These are phyloP conservation scores for Mortierella polycephala DNA, from an alignment of 371 early-diverging fungal species.

Conservation along the genomic window DNA sequence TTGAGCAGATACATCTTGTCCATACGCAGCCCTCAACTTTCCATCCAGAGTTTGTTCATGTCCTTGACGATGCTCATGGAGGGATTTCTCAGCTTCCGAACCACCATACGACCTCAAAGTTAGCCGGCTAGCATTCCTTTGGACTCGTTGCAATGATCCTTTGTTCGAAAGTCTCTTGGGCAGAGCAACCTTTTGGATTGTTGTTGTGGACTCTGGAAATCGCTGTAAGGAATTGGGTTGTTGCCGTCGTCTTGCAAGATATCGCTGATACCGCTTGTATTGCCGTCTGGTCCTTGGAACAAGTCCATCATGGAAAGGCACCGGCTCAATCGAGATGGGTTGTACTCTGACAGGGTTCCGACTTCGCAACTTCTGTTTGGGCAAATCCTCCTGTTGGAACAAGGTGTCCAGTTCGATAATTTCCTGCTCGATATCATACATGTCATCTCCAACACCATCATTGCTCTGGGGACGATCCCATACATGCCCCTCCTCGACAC, in stretches of 20 bases:
- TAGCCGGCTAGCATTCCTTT: too few species aligned
- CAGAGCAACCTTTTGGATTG: too few species aligned
- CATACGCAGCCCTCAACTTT: too few species aligned
- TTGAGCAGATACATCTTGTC: background rate
- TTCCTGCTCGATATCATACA: background rate
- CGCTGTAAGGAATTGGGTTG: background rate
- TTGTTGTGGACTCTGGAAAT: too few species aligned
- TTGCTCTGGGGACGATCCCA: background rate
- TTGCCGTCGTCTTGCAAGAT: conserved; percentile 6
- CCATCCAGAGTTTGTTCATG: too few species aligned
- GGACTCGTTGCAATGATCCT: too few species aligned
- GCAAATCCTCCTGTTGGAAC: background rate
- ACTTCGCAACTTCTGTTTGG: background rate
- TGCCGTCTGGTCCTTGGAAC: conserved; percentile 34
- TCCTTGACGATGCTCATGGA: too few species aligned
- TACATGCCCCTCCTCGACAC: background rate
- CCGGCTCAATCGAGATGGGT: conserved; percentile 51
- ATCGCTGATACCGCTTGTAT: conserved; percentile 27
- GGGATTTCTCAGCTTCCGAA: too few species aligned
- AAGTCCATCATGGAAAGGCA: conserved; percentile 42
- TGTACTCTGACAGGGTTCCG: conserved; percentile 40
- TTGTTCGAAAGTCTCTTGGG: too few species aligned
- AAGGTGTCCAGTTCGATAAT: conserved; percentile 7
- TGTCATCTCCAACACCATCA: background rate
- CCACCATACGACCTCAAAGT: too few species aligned